phyloP scores from a whole-genome alignment of 2,329 filamentous ascomycete genomes.

The Mycogone perniciosa region DNA sequence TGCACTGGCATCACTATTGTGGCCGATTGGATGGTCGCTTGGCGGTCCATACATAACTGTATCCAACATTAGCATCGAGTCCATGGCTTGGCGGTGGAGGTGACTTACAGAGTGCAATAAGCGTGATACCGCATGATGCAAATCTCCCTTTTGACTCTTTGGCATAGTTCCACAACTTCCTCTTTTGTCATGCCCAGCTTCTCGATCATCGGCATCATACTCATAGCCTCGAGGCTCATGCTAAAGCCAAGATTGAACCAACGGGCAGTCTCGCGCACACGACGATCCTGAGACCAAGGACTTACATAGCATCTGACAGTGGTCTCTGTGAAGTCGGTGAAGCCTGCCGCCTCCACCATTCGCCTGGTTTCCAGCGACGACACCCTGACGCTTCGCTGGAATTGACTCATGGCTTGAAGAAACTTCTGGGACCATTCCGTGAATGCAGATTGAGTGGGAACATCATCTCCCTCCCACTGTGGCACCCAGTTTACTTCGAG shows the following conservation, averaged over 20 bases:
- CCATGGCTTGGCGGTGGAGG: neutral
- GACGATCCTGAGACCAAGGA: slow-evolving; percentile 60
- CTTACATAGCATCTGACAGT: slow-evolving; percentile 66
- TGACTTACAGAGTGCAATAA: slow-evolving; percentile 70
- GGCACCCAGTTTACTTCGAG: slow-evolving; percentile 83
- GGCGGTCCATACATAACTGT: slow-evolving; percentile 20
- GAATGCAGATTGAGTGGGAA: slow-evolving; percentile 52
- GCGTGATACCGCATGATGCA: slow-evolving; percentile 61
- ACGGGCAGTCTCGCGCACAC: slow-evolving; percentile 61
- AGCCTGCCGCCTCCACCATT: slow-evolving; percentile 64
- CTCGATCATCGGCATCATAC: slow-evolving; percentile 63
- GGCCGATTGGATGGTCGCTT: slow-evolving; percentile 13
- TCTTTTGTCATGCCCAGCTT: slow-evolving; percentile 41
- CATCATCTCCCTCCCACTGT: slow-evolving; percentile 60
- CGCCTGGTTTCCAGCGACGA: slow-evolving; percentile 44
- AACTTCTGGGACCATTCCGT: slow-evolving; percentile 65
- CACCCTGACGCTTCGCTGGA: slow-evolving; percentile 59
- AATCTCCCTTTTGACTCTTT: slow-evolving; percentile 61
- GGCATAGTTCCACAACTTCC: slow-evolving; percentile 56
- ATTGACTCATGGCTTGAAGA: slow-evolving; percentile 58
- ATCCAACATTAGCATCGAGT: slow-evolving; percentile 10
- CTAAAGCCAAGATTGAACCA: slow-evolving; percentile 80
- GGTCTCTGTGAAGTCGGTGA: slow-evolving; percentile 69
- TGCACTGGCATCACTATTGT: neutral
- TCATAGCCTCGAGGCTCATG: slow-evolving; percentile 66